Base-by-base conservation (phyloP, 306 rosid genomes). In the Gillenia trifoliata region DNA sequence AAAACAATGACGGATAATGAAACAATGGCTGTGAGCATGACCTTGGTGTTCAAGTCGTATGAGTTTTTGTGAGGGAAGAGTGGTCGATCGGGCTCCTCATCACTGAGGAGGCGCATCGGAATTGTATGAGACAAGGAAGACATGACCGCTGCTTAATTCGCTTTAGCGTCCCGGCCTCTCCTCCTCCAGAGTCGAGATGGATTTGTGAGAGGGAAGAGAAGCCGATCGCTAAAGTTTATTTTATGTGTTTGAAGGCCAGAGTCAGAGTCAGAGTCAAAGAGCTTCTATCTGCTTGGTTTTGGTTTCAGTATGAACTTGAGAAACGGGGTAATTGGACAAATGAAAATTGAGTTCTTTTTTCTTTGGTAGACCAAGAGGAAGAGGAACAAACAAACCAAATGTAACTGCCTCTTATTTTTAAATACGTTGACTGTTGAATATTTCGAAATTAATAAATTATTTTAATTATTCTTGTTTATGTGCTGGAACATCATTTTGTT, bases 1-100 rank as follows among this genome's bases (percentile, higher is more conserved):
- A 85, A 11, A 10, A 93, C 68, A 34, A 91, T 92, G 20, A 74
- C 22, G 2, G 91, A 77, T 38, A 93, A 78, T 41, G 92, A 88
- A 28, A 82, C 40, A 55, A 93, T 82, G 72, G 98, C 89, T 4
- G 70, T 65, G 47, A 89, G 59, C 76, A 93, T 82, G 69, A 93
- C 84, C 61, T 62, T 89, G 77, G 63, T 80, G 92, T 87, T 91
- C 19, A 83, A 65, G 20, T 84, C 77, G 16, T 25, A 75, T 1
- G 49, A 30, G 50, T 52, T 25, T 10, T 49, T 50, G n/a, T 1
- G 61, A 23, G 0, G 16, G 26, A 0, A 1, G 5, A 0, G 0
- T 2, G 16, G 0, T 6, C 0, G 16, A 2, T 2, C 1, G 3
- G 4, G 55, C 4, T 28, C 57, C 8, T 26, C 11, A 25, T 65